phyloP scores from a whole-genome alignment of 192 early-diverging fungal species.

The Spinellus fusiger region DNA sequence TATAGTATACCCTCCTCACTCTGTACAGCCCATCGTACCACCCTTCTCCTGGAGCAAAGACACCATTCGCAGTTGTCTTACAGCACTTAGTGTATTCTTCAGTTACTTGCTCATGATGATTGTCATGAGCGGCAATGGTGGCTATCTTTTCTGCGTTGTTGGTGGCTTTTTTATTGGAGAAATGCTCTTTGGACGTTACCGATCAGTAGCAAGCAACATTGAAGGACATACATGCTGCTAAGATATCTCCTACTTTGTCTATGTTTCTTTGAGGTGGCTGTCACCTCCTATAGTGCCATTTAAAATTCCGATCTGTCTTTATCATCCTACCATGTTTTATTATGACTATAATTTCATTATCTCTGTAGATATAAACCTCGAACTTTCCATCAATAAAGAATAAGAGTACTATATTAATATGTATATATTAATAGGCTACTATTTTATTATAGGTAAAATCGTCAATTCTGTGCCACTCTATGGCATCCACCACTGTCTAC shows the following conservation, averaged over 20 bases:
- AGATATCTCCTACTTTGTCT: background rate
- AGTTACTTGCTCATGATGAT: constrained; percentile 49
- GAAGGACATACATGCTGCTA: constrained; percentile 13
- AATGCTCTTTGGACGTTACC: constrained; percentile 41
- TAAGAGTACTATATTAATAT: too few relatives aligned
- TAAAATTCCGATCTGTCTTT: too few relatives aligned
- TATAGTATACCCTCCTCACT: constrained; percentile 6
- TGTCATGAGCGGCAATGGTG: constrained; percentile 49
- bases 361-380: too few relatives aligned
- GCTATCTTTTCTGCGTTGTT: constrained; percentile 40
- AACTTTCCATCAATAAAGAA: too few relatives aligned
- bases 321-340: too few relatives aligned
- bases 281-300: too few relatives aligned
- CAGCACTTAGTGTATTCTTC: constrained; percentile 27
- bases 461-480: too few relatives aligned
- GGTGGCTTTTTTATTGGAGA: constrained; percentile 46
- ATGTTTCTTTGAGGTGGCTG: background rate
- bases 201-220: constrained; percentile 11
- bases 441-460: too few relatives aligned
- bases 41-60: constrained; percentile 41
- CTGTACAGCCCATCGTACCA: constrained; percentile 29
- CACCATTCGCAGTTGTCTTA: constrained; percentile 35
- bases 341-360: too few relatives aligned
- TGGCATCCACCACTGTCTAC: too few relatives aligned
- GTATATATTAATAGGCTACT: too few relatives aligned